Conservation (phyloP, 768 basidiomycete species). For the Cantharellus cinnabarinus region DNA sequence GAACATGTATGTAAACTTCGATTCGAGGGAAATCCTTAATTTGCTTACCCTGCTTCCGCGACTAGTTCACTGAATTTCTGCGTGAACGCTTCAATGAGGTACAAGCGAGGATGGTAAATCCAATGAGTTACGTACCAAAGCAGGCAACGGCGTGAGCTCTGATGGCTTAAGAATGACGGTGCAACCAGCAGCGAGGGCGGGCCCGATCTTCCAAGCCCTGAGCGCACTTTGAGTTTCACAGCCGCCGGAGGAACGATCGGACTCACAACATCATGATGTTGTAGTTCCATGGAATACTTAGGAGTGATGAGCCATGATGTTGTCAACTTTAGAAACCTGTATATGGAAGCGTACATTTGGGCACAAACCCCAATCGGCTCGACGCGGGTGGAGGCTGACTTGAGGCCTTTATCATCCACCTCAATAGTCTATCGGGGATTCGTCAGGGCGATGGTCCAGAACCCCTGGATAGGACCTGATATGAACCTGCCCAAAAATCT, state of each 20-base stretch:
- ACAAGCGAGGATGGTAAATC: not conserved
- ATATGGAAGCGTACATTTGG: conserved; percentile 42
- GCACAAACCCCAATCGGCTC: conserved; percentile 91
- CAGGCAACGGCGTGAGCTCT: conserved; percentile 68
- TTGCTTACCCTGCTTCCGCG: conserved; percentile 56
- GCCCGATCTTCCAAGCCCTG: conserved; percentile 83
- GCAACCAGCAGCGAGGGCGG: conserved; percentile 78
- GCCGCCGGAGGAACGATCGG: not conserved
- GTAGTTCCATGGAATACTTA: conserved; percentile 83
- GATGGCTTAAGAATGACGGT: conserved; percentile 93
- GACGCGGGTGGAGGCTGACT: conserved; percentile 69
- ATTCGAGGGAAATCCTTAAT: not conserved
- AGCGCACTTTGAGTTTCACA: conserved; percentile 1
- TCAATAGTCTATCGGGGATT: conserved; percentile 39
- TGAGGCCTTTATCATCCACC: conserved; percentile 47
- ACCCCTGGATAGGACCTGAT: conserved; percentile 29
- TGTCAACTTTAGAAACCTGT: not conserved
- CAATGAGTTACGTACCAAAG: conserved; percentile 30
- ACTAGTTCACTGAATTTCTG: conserved; percentile 69
- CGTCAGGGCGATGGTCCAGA: not conserved
- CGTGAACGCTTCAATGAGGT: conserved; percentile 2
- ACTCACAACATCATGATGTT: conserved; percentile 29
- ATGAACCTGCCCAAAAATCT: not conserved
- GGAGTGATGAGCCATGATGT: not conserved
- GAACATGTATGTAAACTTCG: not conserved